Conservation (phyloP, 306 rosid species). For the Cyamopsis tetragonoloba region DNA sequence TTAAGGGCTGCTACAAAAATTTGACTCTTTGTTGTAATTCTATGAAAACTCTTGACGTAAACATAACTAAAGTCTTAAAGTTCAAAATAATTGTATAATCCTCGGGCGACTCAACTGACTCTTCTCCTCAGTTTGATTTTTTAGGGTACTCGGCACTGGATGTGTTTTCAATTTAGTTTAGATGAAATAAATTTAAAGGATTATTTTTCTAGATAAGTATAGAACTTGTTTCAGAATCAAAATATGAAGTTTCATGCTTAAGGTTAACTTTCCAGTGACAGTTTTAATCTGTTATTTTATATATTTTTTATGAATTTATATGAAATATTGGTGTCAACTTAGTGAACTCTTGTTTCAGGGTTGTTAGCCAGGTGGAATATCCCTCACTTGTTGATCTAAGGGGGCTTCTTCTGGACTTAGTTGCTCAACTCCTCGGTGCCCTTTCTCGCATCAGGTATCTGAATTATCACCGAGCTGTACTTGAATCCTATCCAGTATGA, state of each 20-base stretch:
- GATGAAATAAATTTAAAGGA: not conserved
- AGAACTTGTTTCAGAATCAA: slow-evolving; percentile 12
- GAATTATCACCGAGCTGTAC: slow-evolving; percentile 8
- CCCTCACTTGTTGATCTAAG: slow-evolving; percentile 97
- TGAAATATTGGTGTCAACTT: slow-evolving; percentile 24
- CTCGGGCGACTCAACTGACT: not conserved
- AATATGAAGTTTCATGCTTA: slow-evolving; percentile 1
- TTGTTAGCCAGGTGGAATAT: slow-evolving; percentile 97
- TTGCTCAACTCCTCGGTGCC: slow-evolving; percentile 97
- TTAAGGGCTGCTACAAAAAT: not conserved
- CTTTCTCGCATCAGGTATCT: slow-evolving; percentile 95
- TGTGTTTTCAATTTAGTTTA: slow-evolving; percentile 1
- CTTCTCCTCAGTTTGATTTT: slow-evolving; percentile 8
- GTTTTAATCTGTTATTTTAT: not conserved
- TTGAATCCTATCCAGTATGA: not conserved
- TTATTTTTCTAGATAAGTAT: slow-evolving; percentile 9
- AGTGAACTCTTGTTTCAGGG: slow-evolving; percentile 64
- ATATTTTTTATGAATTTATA: too few species aligned
- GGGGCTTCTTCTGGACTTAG: slow-evolving; percentile 97
- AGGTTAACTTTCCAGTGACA: not conserved
- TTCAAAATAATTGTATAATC: slow-evolving; percentile 2
- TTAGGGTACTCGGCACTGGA: not conserved
- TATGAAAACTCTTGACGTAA: not conserved
- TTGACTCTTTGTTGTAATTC: not conserved
- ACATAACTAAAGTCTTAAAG: not conserved